Base-by-base conservation (phyloP, 768 basidiomycete species). In the Galerina sulciceps region DNA sequence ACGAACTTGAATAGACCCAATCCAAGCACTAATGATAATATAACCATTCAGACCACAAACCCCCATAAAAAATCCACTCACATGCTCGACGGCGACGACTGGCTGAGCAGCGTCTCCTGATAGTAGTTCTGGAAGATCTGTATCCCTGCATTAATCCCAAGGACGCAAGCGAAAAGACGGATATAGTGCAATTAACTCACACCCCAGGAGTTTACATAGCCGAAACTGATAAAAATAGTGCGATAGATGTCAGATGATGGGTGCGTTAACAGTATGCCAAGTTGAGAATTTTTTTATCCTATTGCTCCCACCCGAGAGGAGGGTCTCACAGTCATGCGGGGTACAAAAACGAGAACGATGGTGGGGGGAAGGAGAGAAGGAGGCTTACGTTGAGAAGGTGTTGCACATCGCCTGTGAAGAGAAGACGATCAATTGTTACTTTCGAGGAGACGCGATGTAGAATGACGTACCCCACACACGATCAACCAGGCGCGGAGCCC, bases 61-160 rank as follows among this genome's bases (percentile, higher is more conserved):
- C 13, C 34, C 10, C 22, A 46, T 26, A 20, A n/a, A 23, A 23
- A 37, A 8, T 1, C 17, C 26, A 71, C 82, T 58, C 67, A 88
- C 88, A 90, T 91, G n/a, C 70, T 79, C 11, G 90, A 91, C 3
- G 88, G 79, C 5, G 81, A 78, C 1, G 78, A 76, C 26, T 78
- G 62, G 1, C 65, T 71, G 22, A 91, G 75, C 4, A 88, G 17
- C 2, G 75, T 79, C 35, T 79, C 71, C 62, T 89, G 78, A 61
- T 93, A 91, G 66, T 90, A 89, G 6, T 79, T 79, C 77, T 93
- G 91, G 67, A 91, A 91, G 20, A 85, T 79, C 89, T 91, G 63
- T 34, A 34, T 10, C 11, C 48, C 36, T 6, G 38, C 18, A 53
- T 58, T 42, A 43, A 18, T 23, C 41, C 37, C 31, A 14, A 55